These are phyloP conservation scores for Neckera pumila DNA, from an alignment of 225 moss, liverwort and hornwort species.

Conservation along the genomic window DNA sequence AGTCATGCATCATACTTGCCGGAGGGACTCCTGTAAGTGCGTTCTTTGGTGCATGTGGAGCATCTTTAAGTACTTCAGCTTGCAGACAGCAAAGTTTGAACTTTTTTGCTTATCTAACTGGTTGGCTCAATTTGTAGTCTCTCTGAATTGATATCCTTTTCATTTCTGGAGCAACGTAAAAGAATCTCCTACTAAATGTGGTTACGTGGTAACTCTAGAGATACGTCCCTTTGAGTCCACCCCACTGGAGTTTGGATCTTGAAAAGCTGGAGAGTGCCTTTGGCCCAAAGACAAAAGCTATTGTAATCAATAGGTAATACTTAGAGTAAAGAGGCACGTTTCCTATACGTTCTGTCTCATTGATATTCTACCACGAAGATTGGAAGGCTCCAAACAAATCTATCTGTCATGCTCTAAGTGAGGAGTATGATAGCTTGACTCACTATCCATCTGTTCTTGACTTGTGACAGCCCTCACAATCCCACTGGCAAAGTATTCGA, in stretches of 20 bases:
- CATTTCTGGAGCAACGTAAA: not conserved
- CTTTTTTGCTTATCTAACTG: not conserved
- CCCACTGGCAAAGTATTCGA: constrained; percentile 83
- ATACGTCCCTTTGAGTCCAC: constrained; percentile 54
- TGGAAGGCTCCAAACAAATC: not conserved
- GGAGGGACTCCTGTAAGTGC: constrained; percentile 75
- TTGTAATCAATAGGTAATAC: constrained; percentile 65
- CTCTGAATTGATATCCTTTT: not conserved
- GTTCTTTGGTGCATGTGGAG: not conserved
- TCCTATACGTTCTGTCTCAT: not conserved
- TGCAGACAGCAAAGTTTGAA: not conserved
- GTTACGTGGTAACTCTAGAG: constrained; percentile 10
- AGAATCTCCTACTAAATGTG: not conserved
- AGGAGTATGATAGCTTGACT: not conserved
- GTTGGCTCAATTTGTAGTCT: not conserved
- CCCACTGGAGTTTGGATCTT: constrained; percentile 55
- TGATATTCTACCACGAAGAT: not conserved
- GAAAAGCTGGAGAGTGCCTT: constrained; percentile 50
- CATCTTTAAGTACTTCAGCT: not conserved
- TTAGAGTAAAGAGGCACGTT: not conserved
- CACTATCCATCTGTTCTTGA: not conserved
- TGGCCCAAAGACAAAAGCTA: constrained; percentile 56
- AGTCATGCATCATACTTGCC: constrained; percentile 67
- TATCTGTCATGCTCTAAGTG: not conserved
- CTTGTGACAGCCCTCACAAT: constrained; percentile 71